Conservation (phyloP, 305 asterid genomes). For the Petunia hybrid region DNA sequence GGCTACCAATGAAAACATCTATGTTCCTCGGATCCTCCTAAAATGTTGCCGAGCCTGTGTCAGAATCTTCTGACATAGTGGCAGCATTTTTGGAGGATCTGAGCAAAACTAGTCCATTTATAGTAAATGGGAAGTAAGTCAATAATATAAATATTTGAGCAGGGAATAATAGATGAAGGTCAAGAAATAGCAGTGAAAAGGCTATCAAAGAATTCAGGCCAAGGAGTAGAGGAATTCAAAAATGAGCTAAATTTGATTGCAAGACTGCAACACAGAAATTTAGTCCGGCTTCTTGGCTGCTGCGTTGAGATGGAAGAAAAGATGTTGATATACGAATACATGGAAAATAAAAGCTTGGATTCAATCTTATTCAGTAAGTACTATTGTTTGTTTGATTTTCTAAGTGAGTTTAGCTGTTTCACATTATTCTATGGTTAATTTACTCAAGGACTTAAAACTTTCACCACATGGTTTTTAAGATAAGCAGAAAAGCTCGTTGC, state of each 20-base stretch:
- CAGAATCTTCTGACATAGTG: not conserved
- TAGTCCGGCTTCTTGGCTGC: constrained; percentile 84
- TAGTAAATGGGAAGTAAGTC: not conserved
- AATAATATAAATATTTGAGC: not conserved
- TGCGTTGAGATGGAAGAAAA: constrained; percentile 86
- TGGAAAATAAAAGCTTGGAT: constrained; percentile 90
- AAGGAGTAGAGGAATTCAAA: constrained; percentile 86
- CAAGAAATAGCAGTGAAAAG: constrained; percentile 87
- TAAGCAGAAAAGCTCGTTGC: constrained; percentile 60
- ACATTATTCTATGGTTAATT: not conserved
- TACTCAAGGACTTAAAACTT: not conserved
- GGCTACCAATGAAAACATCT: not conserved
- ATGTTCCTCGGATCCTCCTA: not conserved
- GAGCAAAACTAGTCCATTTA: not conserved
- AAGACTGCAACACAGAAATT: constrained; percentile 83
- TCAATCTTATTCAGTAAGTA: constrained; percentile 76
- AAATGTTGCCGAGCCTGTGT: not conserved
- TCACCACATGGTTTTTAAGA: constrained; percentile 43
- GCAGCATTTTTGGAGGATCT: not conserved
- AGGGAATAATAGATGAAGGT: constrained; percentile 78
- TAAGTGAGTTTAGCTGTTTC: too few relatives aligned
- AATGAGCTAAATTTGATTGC: constrained; percentile 87
- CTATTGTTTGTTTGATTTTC: not conserved
- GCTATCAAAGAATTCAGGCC: constrained; percentile 79
- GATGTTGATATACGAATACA: constrained; percentile 80